These are phyloP conservation scores for Monosporascus sp. DNA, from an alignment of 2,329 filamentous ascomycete genomes.

Conservation along the genomic window DNA sequence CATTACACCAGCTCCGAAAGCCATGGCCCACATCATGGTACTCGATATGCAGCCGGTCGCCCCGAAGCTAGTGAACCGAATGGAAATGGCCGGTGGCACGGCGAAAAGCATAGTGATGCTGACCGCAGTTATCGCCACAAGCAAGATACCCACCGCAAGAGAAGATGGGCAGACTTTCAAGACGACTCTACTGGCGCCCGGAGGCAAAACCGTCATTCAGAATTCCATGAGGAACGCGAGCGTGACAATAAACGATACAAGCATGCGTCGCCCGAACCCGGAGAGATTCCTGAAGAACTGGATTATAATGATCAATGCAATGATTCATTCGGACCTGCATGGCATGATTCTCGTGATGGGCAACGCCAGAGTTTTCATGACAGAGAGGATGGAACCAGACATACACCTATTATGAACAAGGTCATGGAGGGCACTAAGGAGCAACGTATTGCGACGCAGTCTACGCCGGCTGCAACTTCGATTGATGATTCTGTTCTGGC, in stretches of 20 bases:
- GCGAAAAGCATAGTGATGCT: not conserved
- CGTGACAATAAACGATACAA: slow-evolving; percentile 12
- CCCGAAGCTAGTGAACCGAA: slow-evolving; percentile 13
- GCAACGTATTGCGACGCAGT: slow-evolving; percentile 5
- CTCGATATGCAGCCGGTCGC: slow-evolving; percentile 6
- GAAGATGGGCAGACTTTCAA: slow-evolving; percentile 15
- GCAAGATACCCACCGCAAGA: slow-evolving; percentile 9
- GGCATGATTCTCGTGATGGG: not conserved
- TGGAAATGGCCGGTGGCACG: not conserved
- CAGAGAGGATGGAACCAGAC: not conserved
- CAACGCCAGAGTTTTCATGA: not conserved
- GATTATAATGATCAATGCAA: not conserved
- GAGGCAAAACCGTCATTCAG: slow-evolving; percentile 4
- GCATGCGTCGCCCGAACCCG: slow-evolving; percentile 20
- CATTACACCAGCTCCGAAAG: not conserved
- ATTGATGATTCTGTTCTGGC: not conserved
- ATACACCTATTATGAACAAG: slow-evolving; percentile 4
- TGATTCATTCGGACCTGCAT: not conserved
- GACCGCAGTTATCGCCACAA: slow-evolving; percentile 8
- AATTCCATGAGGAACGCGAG: slow-evolving; percentile 7
- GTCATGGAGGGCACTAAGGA: slow-evolving; percentile 9
- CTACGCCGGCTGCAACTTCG: not conserved
- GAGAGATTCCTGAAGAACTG: slow-evolving; percentile 2
- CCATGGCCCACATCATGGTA: not conserved
- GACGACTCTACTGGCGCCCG: slow-evolving; percentile 1